These are phyloP conservation scores for Hordeum pubiflorum DNA, from an alignment of 202 grass and related monocot species.

Conservation along the genomic window DNA sequence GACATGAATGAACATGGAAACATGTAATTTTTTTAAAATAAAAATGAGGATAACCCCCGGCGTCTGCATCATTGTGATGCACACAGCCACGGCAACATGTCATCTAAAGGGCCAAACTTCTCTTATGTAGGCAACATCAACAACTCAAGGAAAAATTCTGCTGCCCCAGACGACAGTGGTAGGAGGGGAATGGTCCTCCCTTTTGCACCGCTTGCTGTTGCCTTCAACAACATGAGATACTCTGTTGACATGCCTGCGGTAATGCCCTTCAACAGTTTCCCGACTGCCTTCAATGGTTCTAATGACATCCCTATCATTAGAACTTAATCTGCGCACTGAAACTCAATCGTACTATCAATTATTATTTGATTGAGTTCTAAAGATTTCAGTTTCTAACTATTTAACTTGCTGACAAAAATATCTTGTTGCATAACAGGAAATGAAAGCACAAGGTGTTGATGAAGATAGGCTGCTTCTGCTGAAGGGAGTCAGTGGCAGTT, in stretches of 20 bases:
- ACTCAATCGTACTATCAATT: background rate
- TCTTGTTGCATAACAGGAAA: slow-evolving; percentile 45
- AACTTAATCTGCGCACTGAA: no score
- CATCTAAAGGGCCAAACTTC: background rate
- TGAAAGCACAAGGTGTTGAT: slow-evolving; percentile 69
- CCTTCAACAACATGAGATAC: slow-evolving; percentile 66
- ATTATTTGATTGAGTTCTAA: background rate
- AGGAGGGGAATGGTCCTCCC: slow-evolving; percentile 78
- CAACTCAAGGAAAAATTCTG: slow-evolving; percentile 22
- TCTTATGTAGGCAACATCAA: slow-evolving; percentile 4
- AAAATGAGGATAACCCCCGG: no score
- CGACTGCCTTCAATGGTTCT: no score
- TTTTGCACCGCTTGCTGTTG: slow-evolving; percentile 52
- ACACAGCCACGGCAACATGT: background rate
- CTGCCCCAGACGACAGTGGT: slow-evolving; percentile 11
- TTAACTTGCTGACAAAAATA: background rate
- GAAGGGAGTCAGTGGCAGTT: slow-evolving; percentile 64
- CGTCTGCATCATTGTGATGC: no score
- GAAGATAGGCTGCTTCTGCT: slow-evolving; percentile 59
- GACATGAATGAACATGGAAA: background rate
- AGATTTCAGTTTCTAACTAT: background rate
- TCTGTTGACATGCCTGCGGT: slow-evolving; percentile 82
- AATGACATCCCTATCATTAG: no score
- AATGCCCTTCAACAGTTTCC: background rate
- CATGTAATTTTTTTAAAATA: background rate